Evolutionary conservation across 768 basidiomycete genomes (phyloP), one percentile per base, ranked within the genome.

Genomic region (Lanmaoa rubissima): DNA sequence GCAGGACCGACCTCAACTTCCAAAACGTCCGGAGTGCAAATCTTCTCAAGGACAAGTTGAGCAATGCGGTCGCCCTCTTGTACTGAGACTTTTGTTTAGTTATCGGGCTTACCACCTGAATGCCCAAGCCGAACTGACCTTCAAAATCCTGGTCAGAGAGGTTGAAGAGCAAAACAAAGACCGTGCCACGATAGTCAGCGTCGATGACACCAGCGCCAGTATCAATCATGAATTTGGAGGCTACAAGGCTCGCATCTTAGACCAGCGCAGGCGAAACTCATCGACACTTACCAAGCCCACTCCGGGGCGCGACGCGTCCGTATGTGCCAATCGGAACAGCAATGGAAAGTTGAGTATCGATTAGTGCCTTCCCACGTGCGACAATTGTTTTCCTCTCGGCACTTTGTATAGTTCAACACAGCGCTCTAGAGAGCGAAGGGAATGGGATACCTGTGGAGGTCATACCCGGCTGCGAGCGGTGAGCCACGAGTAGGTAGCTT

Each of bases 161-260:
- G 70, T 99, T 98, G 83, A 93, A 98, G 43, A 99, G 79, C 31
- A 99, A 78, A 36, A 98, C 92, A 67, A 88, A 94, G 45, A 99
- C 83, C 13, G 85, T 77, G 21, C 97, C 97, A 51, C 97, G 82
- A 73, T 99, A 98, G 71, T 99, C 97, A 8, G 93, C 92, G 61
- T 99, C 97, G 49, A 99, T 83, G 8, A 99, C 97, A 21, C 96
- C 97, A 12, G 97, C 97, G 2, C 97, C 97, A 1, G 96, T 98
- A 68, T 95, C 92, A 56, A 98, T 98, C 86, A 93, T 94, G 72
- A 92, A 94, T 69, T 99, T 99, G 16, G 91, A 90, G 19, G 97
- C 97, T 97, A 60, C 17, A 59, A 41, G 16, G 57, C 31, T 47
- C 28, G 52, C 24, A 17, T 50, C 28, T 52, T 9, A 48, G 47